Evolutionary conservation across 108 stramenopile genomes (phyloP).

Genomic region (Nannochloropsis gaditana): DNA sequence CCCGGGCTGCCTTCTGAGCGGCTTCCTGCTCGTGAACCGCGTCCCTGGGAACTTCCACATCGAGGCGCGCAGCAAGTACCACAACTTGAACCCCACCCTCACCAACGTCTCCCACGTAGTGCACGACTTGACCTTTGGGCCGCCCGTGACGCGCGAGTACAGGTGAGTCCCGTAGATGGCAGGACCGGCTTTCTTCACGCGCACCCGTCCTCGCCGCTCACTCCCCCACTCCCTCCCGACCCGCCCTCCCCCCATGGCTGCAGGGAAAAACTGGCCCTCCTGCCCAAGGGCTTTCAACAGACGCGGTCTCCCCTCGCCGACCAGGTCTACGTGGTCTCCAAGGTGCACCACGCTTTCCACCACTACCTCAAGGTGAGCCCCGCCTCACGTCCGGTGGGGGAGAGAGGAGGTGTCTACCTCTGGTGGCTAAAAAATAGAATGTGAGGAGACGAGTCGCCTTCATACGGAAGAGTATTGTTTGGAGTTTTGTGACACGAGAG

Average conservation of each 20-base stretch:
- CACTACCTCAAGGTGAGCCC: constrained; percentile 72
- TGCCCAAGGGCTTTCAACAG: not conserved
- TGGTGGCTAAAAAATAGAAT: no score
- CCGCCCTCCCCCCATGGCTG: not conserved
- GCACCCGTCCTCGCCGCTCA: not conserved
- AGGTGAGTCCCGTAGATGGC: constrained; percentile 21
- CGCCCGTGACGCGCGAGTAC: constrained; percentile 40
- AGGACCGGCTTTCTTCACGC: constrained; percentile 23
- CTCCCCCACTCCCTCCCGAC: not conserved
- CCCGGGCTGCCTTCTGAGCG: constrained; percentile 43
- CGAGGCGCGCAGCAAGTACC: constrained; percentile 82
- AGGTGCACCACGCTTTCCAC: constrained; percentile 77
- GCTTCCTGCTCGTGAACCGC: constrained; percentile 67
- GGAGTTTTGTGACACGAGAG: not conserved
- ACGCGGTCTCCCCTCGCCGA: constrained; percentile 59
- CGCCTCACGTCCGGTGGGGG: no score
- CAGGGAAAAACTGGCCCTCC: not conserved
- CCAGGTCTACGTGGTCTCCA: constrained; percentile 60
- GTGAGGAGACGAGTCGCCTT: no score
- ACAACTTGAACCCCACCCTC: constrained; percentile 73
- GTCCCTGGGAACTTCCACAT: constrained; percentile 96
- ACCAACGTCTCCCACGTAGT: constrained; percentile 79
- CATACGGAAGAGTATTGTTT: not conserved
- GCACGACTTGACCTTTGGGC: constrained; percentile 70
- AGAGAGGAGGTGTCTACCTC: constrained; percentile 1